Evolutionary conservation across 2,329 filamentous ascomycete genomes (phyloP), one percentile per base, ranked within the genome.

Genomic region (Pyrenochaeta sp.): DNA sequence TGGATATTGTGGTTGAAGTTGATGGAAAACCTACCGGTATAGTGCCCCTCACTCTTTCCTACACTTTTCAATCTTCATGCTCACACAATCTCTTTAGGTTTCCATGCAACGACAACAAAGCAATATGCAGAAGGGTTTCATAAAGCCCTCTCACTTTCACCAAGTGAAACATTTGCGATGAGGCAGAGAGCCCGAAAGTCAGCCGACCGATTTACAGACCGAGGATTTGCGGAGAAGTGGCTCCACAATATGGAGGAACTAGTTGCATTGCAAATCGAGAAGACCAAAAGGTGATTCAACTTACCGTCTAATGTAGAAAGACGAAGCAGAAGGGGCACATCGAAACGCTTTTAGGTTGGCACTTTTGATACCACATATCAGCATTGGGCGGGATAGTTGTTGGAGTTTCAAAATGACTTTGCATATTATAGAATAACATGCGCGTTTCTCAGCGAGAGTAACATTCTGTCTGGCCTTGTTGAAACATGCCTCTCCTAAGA

Each of bases 1-100:
- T 92, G 58, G 95, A 99, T 72, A 99, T 99, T 63, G 94, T 98
- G 14, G 85, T 92, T 9, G 83, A 90, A 10, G 80, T 95, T 31
- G 88, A 95, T 60, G 92, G 90, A 3, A 79, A 89, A 60, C 87
- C 89, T 10, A 97, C 90, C 29, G 90, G 90, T 91, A 76, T 71
- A 61, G 49, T 27, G 4, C 9, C 23, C 23, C 23, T 4, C 23
- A 14, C 27, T 9, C 17, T 30, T 15, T 17, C 3, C 10, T 7
- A 31, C 45, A 31, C 21, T n/a, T n/a, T 12, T 31, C 4, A 15
- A n/a, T 18, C 30, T 31, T n/a, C 5, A n/a, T 33, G 3, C 10
- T 32, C 45, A 60, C 35, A 62, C 53, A 29, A 54, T 12, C 11
- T 5, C 2, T n/a, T 14, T 71, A 85, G 94, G 95, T 4, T 98